Percentiles rank a stretch among this genome's conserved stretches.
phyloP scores from a whole-genome alignment of 129 eudicot species.

The Silybum marianum region DNA sequence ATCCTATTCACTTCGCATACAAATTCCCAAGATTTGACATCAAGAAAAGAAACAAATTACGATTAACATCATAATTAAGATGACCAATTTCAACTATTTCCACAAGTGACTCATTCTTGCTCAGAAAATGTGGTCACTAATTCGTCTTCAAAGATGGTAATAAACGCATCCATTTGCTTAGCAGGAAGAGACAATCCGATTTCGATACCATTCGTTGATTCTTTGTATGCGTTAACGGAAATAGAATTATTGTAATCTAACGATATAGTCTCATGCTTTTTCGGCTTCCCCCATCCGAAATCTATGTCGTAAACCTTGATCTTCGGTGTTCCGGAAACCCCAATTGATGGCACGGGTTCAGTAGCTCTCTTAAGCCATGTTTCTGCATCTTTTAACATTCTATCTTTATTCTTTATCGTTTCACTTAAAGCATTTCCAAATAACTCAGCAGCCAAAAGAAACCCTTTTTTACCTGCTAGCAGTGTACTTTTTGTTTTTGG shows the following conservation, averaged over 20 bases:
- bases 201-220: conserved; percentile 28
- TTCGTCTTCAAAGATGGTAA: conserved; percentile 24
- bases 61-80: neutral
- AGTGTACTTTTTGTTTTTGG: neutral
- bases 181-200: conserved; percentile 37
- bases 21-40: neutral
- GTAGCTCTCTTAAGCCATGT: neutral
- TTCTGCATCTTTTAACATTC: conserved; percentile 5
- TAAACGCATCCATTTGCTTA: conserved; percentile 39
- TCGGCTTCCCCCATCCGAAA: conserved; percentile 42
- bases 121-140: neutral
- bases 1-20: neutral
- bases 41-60: neutral
- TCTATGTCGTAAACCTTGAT: conserved; percentile 26
- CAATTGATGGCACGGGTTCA: neutral
- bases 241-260: conserved; percentile 23
- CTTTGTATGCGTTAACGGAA: conserved; percentile 27
- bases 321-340: conserved; percentile 34
- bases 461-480: conserved; percentile 9
- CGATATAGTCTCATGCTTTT: conserved; percentile 23
- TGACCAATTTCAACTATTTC: neutral
- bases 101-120: neutral
- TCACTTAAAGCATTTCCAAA: conserved; percentile 14
- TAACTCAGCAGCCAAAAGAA: conserved; percentile 15
- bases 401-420: conserved; percentile 1